Base-by-base conservation (phyloP, 1,284 basidiomycete species). In the Sanguinoderma infundibulare region DNA sequence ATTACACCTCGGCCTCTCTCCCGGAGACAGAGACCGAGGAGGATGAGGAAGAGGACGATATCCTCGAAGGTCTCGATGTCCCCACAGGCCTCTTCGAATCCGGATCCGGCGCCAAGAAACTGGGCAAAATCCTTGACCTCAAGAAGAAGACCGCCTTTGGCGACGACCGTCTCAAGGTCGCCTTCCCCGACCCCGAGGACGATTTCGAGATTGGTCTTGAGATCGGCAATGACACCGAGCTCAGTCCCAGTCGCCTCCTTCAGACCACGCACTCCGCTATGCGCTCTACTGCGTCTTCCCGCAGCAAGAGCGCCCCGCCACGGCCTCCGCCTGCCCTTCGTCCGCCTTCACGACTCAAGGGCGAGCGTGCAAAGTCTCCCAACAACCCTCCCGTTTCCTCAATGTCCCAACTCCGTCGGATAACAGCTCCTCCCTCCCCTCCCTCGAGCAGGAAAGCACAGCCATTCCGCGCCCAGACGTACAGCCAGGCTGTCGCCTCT, bases 181-280 rank as follows among this genome's bases (percentile, higher is more conserved):
- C 84, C 15, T 81, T 77, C 60, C 83, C 85, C 14, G 84, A 90
- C 72, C 85, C 87, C 14, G 91, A 92, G 69, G 91, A 93, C 63
- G 89, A 92, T 72, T 92, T 92, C 64, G 92, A 94, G 74, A 84
- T 83, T 65, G 92, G 91, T 28, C 85, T 94, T 55, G 83, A 92
- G 65, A 88, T 94, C 68, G 87, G 89, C 68, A 89, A 91, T 62
- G 91, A 92, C 70, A 84, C 84, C 57, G 91, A 93, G 71, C 83
- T 94, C 52, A 92, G 89, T 70, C 87, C 90, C 7, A 90, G 87
- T 71, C 81, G 91, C 53, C 81, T 93, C 32, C 76, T 87, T 42
- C 77, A 81, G 69, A 85, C 80, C 59, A 75, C 82, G 34, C 84
- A 85, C 52, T 69, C 69, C 62, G 73, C 77, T 22, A 75, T 82